Conservation (phyloP, 495 filamentous ascomycete genomes). For the Podospora fimiseda region DNA sequence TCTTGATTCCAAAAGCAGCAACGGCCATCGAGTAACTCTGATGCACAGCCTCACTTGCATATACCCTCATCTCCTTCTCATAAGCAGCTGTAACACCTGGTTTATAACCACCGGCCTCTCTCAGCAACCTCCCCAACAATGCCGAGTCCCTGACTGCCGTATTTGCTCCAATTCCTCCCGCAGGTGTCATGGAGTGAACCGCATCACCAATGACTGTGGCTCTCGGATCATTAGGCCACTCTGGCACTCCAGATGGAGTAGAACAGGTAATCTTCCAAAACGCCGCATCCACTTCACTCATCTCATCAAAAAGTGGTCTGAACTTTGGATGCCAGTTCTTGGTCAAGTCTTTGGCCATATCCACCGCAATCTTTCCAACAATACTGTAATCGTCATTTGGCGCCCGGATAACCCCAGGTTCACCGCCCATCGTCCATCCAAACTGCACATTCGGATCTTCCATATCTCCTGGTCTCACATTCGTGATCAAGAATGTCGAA, state of each 20-base stretch:
- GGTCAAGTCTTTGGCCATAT: conserved; percentile 44
- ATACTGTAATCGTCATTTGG: conserved; percentile 48
- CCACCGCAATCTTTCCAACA: conserved; percentile 42
- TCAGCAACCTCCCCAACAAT: conserved; percentile 39
- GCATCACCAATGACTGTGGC: conserved; percentile 60
- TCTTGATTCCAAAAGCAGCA: conserved; percentile 31
- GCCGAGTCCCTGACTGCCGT: conserved; percentile 50
- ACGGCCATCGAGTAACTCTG: conserved; percentile 39
- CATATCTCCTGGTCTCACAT: conserved; percentile 49
- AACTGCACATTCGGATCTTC: conserved; percentile 46
- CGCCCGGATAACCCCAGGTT: conserved; percentile 42
- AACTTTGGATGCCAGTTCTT: conserved; percentile 43
- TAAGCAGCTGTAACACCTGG: conserved; percentile 43
- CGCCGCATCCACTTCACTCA: conserved; percentile 43
- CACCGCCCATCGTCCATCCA: conserved; percentile 51
- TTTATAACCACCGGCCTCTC: conserved; percentile 36
- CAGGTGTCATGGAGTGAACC: conserved; percentile 56
- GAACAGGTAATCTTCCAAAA: conserved; percentile 56
- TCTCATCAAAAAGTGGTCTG: conserved; percentile 46
- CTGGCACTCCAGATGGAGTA: conserved; percentile 41
- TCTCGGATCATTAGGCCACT: conserved; percentile 43
- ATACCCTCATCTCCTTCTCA: conserved; percentile 52
- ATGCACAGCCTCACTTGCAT: conserved; percentile 44
- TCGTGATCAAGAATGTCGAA: conserved; percentile 45
- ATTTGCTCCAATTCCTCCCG: conserved; percentile 53